phyloP scores from a whole-genome alignment of 2,329 filamentous ascomycete genomes.

The Xylariaceae sp. region DNA sequence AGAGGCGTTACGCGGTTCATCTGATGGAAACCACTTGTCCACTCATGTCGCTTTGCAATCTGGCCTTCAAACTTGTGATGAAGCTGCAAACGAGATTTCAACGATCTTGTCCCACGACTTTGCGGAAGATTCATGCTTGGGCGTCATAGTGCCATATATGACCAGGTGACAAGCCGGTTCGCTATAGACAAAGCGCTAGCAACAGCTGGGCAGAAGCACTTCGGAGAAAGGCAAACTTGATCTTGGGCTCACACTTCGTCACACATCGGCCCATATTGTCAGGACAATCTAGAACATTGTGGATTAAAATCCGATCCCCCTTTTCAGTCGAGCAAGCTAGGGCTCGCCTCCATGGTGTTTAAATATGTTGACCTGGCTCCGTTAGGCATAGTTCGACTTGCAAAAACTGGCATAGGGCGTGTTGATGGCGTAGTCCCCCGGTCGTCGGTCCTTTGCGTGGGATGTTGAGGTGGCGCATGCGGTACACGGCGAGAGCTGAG shows the following conservation, averaged over 20 bases:
- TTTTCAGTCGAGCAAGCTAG: constrained; percentile 41
- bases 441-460: constrained; percentile 4
- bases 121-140: too few species aligned
- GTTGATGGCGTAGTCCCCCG: constrained; percentile 30
- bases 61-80: too few species aligned
- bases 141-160: constrained; percentile 17
- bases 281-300: constrained; percentile 26
- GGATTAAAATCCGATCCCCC: constrained; percentile 33
- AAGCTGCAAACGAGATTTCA: too few species aligned
- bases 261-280: constrained; percentile 33
- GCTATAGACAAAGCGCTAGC: constrained; percentile 17
- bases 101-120: too few species aligned
- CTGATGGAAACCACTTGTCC: too few species aligned
- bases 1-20: too few species aligned
- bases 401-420: constrained; percentile 39
- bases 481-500: constrained; percentile 28
- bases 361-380: constrained; percentile 11
- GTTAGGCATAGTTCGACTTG: constrained; percentile 29
- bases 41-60: too few species aligned
- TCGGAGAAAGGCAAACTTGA: constrained; percentile 14
- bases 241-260: constrained; percentile 28
- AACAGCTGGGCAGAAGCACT: neutral
- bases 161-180: constrained; percentile 28
- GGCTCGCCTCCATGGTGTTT: constrained; percentile 18
- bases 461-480: constrained; percentile 25